Conservation (phyloP, 495 filamentous ascomycete genomes). For the Emericellopsis terricola region DNA sequence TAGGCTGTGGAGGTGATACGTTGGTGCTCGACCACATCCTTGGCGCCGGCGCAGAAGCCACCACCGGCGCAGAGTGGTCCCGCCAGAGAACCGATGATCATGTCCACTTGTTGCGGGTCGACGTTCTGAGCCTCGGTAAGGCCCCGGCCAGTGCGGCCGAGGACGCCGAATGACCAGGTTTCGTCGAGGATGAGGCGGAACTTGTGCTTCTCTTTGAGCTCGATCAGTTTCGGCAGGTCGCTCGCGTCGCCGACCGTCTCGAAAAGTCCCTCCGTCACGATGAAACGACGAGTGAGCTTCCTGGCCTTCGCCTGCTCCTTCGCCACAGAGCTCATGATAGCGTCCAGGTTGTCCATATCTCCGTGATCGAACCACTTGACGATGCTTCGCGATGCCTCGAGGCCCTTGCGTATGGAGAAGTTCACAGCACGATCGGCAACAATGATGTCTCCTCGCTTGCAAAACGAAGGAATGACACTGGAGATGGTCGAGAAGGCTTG, state of each 20-base stretch:
- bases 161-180: slow-evolving; percentile 87
- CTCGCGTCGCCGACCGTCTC: slow-evolving; percentile 78
- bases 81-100: slow-evolving; percentile 87
- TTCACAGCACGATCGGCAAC: slow-evolving; percentile 93
- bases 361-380: slow-evolving; percentile 93
- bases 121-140: slow-evolving; percentile 93
- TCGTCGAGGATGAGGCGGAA: slow-evolving; percentile 96
- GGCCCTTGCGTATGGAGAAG: slow-evolving; percentile 81
- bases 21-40: slow-evolving; percentile 88
- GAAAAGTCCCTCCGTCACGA: slow-evolving; percentile 90
- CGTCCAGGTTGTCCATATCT: slow-evolving; percentile 83
- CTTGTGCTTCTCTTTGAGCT: slow-evolving; percentile 85
- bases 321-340: slow-evolving; percentile 65
- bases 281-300: slow-evolving; percentile 80
- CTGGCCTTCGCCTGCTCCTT: slow-evolving; percentile 71
- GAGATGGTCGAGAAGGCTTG: slow-evolving; percentile 92
- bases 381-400: slow-evolving; percentile 80
- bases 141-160: slow-evolving; percentile 78
- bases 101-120: slow-evolving; percentile 75
- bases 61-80: slow-evolving; percentile 82
- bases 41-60: slow-evolving; percentile 82
- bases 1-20: slow-evolving; percentile 79
- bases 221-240: slow-evolving; percentile 74
- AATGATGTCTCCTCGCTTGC: slow-evolving; percentile 93
- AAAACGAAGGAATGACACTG: slow-evolving; percentile 87